A percentile compares a stretch with the other conserved stretches of the same genome.
Conservation (phyloP, 805 yeast genomes). For the Metschnikowia baotianmanensis region DNA sequence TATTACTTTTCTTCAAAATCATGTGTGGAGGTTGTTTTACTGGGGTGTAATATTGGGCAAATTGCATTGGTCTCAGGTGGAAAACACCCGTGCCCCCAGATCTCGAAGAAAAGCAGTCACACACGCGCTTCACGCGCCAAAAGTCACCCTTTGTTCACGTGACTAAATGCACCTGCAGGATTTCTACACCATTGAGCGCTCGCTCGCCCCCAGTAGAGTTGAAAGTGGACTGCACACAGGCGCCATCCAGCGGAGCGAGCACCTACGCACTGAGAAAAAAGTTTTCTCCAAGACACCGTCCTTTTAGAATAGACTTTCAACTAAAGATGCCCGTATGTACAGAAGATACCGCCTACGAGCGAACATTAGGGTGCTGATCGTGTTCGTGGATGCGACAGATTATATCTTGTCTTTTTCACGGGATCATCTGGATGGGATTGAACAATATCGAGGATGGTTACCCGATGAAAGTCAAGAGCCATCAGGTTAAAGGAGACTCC, state of each 20-base stretch:
- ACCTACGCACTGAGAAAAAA: constrained; percentile 17
- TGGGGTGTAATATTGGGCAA: neutral
- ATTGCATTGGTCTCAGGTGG: neutral
- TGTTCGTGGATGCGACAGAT: no score
- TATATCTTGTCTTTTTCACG: no score
- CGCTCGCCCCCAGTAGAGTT: no score
- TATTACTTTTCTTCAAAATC: no score
- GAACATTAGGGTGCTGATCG: neutral
- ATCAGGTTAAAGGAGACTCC: no score
- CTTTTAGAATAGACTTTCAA: constrained; percentile 11
- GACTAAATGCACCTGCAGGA: no score
- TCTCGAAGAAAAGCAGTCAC: constrained; percentile 18
- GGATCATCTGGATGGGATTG: no score
- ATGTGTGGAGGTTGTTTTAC: neutral
- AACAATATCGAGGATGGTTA: no score
- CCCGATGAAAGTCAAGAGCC: no score
- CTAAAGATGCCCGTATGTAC: constrained; percentile 45
- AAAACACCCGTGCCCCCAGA: constrained; percentile 3
- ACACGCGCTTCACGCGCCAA: neutral
- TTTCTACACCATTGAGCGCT: no score
- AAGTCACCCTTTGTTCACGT: no score
- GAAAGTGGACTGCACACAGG: neutral
- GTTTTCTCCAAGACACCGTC: constrained; percentile 12
- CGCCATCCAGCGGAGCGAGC: constrained; percentile 7
- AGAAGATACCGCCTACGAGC: neutral